Percentiles rank a stretch among this genome's conserved stretches.
phyloP scores from a whole-genome alignment of 441 rosid species.

The Populus hybrid region DNA sequence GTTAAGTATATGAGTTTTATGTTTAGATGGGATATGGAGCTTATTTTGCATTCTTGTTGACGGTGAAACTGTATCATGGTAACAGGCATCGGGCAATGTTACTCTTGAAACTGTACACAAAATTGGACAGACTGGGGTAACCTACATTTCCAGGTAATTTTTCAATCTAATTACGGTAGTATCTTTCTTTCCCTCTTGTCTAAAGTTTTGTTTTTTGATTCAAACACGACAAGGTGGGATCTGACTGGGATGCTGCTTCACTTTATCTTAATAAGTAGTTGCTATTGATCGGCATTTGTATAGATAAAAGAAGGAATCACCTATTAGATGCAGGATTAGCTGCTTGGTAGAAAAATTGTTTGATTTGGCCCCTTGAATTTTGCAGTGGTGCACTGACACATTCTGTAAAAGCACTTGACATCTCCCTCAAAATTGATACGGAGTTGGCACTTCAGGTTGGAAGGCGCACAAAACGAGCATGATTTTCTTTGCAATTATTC shows the following conservation, averaged over 20 bases:
- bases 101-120: conserved; percentile 86
- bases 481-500: conserved; percentile 11
- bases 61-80: conserved; percentile 15
- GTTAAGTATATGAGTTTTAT: neutral
- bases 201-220: neutral
- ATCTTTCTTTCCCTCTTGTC: neutral
- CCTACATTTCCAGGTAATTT: neutral
- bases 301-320: neutral
- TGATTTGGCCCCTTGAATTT: neutral
- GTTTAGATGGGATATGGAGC: neutral
- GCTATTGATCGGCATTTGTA: neutral
- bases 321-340: neutral
- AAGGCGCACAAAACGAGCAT: conserved; percentile 87
- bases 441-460: conserved; percentile 89
- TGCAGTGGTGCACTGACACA: neutral
- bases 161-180: too few relatives aligned
- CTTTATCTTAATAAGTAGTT: neutral
- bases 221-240: neutral
- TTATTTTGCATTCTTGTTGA: conserved; percentile 5
- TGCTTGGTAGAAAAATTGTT: neutral
- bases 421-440: conserved; percentile 89
- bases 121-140: conserved; percentile 63
- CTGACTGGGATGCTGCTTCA: neutral
- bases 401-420: conserved; percentile 62
- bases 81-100: conserved; percentile 92